A percentile compares a stretch with the other conserved stretches of the same genome.
These are phyloP conservation scores for Penicillium expansum DNA, from an alignment of 2,329 filamentous ascomycete genomes.

Conservation along the genomic window DNA sequence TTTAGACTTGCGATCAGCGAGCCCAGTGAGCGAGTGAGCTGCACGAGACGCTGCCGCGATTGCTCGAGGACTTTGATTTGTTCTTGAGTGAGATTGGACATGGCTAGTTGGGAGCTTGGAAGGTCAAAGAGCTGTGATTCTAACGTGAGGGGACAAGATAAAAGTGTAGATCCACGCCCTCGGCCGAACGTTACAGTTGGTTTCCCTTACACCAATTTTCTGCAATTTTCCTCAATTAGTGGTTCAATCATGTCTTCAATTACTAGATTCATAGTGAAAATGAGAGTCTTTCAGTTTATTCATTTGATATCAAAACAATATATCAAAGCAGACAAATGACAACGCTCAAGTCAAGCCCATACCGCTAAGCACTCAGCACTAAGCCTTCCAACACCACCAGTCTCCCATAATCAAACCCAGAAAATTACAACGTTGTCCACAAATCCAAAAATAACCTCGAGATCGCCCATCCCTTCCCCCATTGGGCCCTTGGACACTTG, in stretches of 20 bases:
- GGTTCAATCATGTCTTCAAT: too few species aligned
- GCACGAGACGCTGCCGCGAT: constrained; percentile 64
- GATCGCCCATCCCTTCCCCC: neutral
- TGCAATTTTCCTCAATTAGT: neutral
- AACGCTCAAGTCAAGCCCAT: neutral
- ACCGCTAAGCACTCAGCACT: neutral
- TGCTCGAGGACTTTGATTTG: constrained; percentile 66
- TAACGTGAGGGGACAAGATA: neutral
- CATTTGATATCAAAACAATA: neutral
- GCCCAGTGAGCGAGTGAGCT: constrained; percentile 66
- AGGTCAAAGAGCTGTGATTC: neutral
- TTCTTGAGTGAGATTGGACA: constrained; percentile 40
- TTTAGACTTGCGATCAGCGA: constrained; percentile 62
- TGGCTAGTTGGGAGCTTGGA: constrained; percentile 14
- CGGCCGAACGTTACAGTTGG: neutral
- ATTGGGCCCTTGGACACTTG: constrained; percentile 15
- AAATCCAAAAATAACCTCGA: constrained; percentile 19
- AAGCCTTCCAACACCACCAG: neutral
- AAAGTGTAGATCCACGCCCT: neutral
- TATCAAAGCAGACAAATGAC: neutral
- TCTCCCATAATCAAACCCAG: neutral
- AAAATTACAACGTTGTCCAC: neutral
- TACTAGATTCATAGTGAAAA: too few species aligned
- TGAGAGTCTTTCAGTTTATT: neutral
- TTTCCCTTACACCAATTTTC: neutral